Percentiles rank a stretch among this genome's conserved stretches.
These are phyloP conservation scores for Penicillium sp. DNA, from an alignment of 2,329 filamentous ascomycete genomes.

Conservation along the genomic window DNA sequence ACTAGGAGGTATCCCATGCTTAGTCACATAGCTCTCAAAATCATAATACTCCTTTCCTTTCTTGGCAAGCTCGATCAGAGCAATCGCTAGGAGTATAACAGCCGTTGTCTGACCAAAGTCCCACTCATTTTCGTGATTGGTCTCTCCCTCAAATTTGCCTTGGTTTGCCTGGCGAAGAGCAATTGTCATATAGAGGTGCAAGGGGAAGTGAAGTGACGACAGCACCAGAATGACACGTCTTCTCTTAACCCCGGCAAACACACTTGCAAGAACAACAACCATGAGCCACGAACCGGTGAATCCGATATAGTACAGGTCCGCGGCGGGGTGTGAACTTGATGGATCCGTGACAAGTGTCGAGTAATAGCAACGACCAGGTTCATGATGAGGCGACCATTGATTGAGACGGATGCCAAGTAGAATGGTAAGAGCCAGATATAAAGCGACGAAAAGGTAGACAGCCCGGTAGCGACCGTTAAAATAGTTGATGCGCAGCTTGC, in stretches of 20 bases:
- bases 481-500: slow-evolving; percentile 1
- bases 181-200: slow-evolving; percentile 37
- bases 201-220: slow-evolving; percentile 31
- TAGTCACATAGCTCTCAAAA: slow-evolving; percentile 11
- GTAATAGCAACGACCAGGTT: slow-evolving; percentile 30
- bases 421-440: slow-evolving; percentile 32
- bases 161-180: slow-evolving; percentile 33
- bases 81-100: slow-evolving; percentile 27
- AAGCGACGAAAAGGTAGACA: slow-evolving; percentile 28
- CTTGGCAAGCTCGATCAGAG: slow-evolving; percentile 19
- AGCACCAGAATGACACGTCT: slow-evolving; percentile 24
- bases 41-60: slow-evolving; percentile 24
- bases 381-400: slow-evolving; percentile 24
- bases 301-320: slow-evolving; percentile 22
- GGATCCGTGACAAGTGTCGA: slow-evolving; percentile 16
- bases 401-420: slow-evolving; percentile 29
- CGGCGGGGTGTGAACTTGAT: slow-evolving; percentile 23
- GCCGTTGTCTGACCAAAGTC: slow-evolving; percentile 37
- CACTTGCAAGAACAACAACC: slow-evolving; percentile 5
- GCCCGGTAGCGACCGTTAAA: slow-evolving; percentile 25
- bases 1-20: slow-evolving; percentile 6
- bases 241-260: slow-evolving; percentile 24
- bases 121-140: slow-evolving; percentile 30
- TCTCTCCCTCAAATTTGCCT: slow-evolving; percentile 24
- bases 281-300: slow-evolving; percentile 14